Base-by-base conservation (phyloP, 2,329 filamentous ascomycete genomes). In the Lachnellula hyalina region DNA sequence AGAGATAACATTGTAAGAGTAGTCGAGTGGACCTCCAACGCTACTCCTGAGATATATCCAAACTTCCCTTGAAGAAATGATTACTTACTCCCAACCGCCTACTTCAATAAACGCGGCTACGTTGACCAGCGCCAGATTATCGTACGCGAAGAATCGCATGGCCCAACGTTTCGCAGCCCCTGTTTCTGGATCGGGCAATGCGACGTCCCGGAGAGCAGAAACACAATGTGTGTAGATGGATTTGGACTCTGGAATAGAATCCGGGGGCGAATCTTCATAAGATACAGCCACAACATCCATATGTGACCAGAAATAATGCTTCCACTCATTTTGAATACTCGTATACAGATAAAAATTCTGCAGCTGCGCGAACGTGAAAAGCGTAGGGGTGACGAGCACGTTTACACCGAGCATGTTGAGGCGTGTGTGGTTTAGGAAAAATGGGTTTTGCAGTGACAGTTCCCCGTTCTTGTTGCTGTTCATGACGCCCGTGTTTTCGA, bases 401-500 rank as follows among this genome's bases (percentile, higher is more conserved):
- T 77, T 74, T 32, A 82, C 78, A 34, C 79, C 80, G 17, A 83
- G 75, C n/a, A 72, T 68, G 5, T 70, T 56, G 14, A 84, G 73
- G 4, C 72, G 68, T 0, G 70, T 72, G 61, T 84, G 76, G 66
- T 82, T 77, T 21, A 84, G 69, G 64, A 75, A 82, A 67, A 78
- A 82, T 0, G 78, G 81, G 56, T 84, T 82, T 57, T 83, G 76
- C 0, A 79, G 69, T 0, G 73, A 73, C 3, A 83, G 71, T 35
- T 71, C 68, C 2, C 73, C 74, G 8, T 71, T 67, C n/a, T 70
- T 64, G 40, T 84, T 84, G 48, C 77, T 75, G 52, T 77, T 69
- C 64, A 81, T 78, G 14, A 76, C 76, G 5, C 80, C 80, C 5
- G 77, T 84, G 67, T 84, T 84, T 62, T 84, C 81, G 28, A 84